Percentiles rank a stretch among this genome's conserved stretches.
Evolutionary conservation across 441 rosid genomes (phyloP).

Genomic region (Biscutella auriculata): DNA sequence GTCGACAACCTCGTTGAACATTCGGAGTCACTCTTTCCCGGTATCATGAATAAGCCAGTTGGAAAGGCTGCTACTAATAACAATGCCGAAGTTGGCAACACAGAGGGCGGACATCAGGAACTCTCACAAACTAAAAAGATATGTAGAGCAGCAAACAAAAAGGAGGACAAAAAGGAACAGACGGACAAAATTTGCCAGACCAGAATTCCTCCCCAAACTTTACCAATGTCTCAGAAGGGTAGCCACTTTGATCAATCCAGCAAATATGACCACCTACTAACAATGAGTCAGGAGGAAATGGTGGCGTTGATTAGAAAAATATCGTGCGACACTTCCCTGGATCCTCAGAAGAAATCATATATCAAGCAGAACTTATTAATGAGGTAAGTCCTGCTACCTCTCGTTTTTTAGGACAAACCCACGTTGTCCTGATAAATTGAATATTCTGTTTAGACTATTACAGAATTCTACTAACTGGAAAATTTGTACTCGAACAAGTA

Average conservation of each 20-base stretch:
- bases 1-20: conserved; percentile 2
- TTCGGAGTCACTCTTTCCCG: conserved; percentile 12
- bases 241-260: conserved; percentile 12
- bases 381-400: conserved; percentile 41
- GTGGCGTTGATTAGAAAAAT: conserved; percentile 54
- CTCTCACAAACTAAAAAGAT: conserved; percentile 24
- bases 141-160: conserved; percentile 17
- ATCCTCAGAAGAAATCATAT: conserved; percentile 48
- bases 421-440: neutral
- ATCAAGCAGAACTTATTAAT: conserved; percentile 63
- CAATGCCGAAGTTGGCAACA: conserved; percentile 15
- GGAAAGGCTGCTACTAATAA: neutral
- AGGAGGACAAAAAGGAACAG: conserved; percentile 20
- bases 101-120: conserved; percentile 17
- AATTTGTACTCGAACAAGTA: neutral
- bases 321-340: conserved; percentile 61
- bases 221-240: conserved; percentile 22
- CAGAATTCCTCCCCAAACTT: conserved; percentile 15
- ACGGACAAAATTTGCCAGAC: neutral
- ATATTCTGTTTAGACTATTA: neutral
- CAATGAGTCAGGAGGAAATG: conserved; percentile 48
- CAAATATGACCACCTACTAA: conserved; percentile 25
- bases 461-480: neutral
- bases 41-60: conserved; percentile 10
- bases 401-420: neutral